Base-by-base conservation (phyloP, 805 yeast genomes). In the Zygoascus biomembranicola region DNA sequence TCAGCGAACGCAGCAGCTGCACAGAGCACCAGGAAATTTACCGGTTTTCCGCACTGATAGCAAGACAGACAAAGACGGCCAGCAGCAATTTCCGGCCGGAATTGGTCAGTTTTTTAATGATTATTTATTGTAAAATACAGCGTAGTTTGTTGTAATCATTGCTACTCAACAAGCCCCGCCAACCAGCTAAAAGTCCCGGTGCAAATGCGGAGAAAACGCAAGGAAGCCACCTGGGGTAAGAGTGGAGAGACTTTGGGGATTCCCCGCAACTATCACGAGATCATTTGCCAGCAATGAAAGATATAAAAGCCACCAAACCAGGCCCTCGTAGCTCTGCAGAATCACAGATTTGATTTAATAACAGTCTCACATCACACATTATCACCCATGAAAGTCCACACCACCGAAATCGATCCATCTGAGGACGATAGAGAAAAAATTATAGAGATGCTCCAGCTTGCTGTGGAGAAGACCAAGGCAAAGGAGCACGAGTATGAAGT, bases 351-450 rank as follows among this genome's bases (percentile, higher is more conserved):
- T 23, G 28, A 23, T 23, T 23, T 23, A 23, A 4, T 6, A 23
- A 23, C 6, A 23, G 28, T 23, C 28, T 35, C 8, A 35, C 35
- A 35, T 35, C 16, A 42, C 20, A 18, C 16, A 14, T 42, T 18
- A 18, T 18, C 44, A 35, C 14, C 44, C 43, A 48, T 48, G 51
- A 48, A 48, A 48, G 41, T 16, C 13, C 57, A 57, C 52, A 59
- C 64, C n/a, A 55, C 59, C 11, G 63, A 60, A 39, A 61, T 61
- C 48, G 60, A 61, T 55, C 64, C 64, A 14, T 57, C 59, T 32
- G 58, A 57, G 42, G 61, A 57, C 47, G 62, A 60, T 50, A 55
- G 64, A 41, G 64, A 61, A 54, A 19, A 26, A 19, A 59, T 61
- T 51, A 57, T 59, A 37, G 60, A 52, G 37, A 53, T 55, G 54